Base-by-base conservation (phyloP, 2,329 filamentous ascomycete genomes). In the Huntiella abstrusa region DNA sequence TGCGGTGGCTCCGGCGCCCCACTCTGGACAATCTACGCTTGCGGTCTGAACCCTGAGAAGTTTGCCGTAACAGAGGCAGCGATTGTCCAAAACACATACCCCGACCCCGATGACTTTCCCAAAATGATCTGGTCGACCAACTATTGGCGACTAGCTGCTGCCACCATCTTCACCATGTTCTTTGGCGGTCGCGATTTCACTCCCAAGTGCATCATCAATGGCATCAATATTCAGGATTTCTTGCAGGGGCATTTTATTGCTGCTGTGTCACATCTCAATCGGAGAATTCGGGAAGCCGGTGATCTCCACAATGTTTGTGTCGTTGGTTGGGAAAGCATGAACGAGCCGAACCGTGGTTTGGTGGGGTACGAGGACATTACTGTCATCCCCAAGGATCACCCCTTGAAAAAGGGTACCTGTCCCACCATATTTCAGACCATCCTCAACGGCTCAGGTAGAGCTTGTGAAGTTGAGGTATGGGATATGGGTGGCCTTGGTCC, bases 61-160 rank as follows among this genome's bases (percentile, higher is more conserved):
- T 95, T 98, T 57, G 76, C 78, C 45, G 77, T 75, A 15, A 98
- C 87, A 11, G 82, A 95, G 62, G 88, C 88, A 3, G 85, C 91
- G 34, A 73, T 96, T 50, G 88, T 98, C 5, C 91, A 98, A 45
- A 98, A 96, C 57, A 92, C 83, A 2, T 95, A 84, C 58, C 77
- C 83, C 7, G 73, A 93, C 15, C 85, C 87, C 6, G 78, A 78
- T 19, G 71, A 79, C 1, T 98, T 88, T 53, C 91, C 91, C 17
- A 96, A 95, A 65, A 98, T 98, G 92, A 88, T 96, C 49, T 98
- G 91, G 91, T 86, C 88, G 12, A 96, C 92, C 44, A 98, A 98
- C 59, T 98, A 98, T 61, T 82, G 77, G 51, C 75, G 91, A 17
- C 68, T 96, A 43, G 87, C 81, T 2, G 83, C 80, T 43, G 84